Evolutionary conservation across 2,329 filamentous ascomycete genomes (phyloP).

Genomic region (Tolypocladium ovalisporum): DNA sequence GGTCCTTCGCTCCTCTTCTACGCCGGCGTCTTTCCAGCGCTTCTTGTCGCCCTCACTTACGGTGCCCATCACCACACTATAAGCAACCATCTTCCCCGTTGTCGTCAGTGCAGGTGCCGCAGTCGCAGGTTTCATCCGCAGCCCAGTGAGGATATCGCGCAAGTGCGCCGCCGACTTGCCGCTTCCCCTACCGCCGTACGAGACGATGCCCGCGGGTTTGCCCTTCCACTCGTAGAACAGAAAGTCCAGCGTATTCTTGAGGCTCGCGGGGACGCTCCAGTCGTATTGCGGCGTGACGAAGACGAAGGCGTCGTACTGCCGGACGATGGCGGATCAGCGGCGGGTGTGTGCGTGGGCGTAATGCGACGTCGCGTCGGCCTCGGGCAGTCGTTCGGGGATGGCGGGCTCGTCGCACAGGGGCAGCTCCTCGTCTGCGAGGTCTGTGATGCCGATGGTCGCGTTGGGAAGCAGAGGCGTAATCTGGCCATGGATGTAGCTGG

Average conservation of each 20-base stretch:
- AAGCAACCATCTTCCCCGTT: neutral
- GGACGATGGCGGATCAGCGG: slow-evolving; percentile 33
- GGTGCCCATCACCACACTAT: neutral
- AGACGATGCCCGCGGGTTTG: slow-evolving; percentile 42
- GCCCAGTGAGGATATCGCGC: slow-evolving; percentile 7
- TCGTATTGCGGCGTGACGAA: slow-evolving; percentile 47
- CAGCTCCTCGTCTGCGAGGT: slow-evolving; percentile 27
- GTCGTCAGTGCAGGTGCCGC: neutral
- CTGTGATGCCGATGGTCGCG: slow-evolving; percentile 15
- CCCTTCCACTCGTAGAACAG: slow-evolving; percentile 46
- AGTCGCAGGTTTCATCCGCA: slow-evolving; percentile 4
- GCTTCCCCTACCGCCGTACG: slow-evolving; percentile 39
- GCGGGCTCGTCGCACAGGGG: slow-evolving; percentile 33
- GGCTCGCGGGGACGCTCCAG: slow-evolving; percentile 36
- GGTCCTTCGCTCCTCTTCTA: neutral
- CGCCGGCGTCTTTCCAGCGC: slow-evolving; percentile 1
- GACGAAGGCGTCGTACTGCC: slow-evolving; percentile 34
- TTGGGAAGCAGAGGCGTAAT: slow-evolving; percentile 8
- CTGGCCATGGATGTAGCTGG: slow-evolving; percentile 17
- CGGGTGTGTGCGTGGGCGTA: slow-evolving; percentile 30
- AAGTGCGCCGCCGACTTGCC: slow-evolving; percentile 7
- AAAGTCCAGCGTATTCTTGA: slow-evolving; percentile 55
- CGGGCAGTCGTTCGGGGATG: slow-evolving; percentile 26
- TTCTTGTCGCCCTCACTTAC: neutral
- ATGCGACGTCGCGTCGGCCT: slow-evolving; percentile 6